phyloP scores from a whole-genome alignment of 108 stramenopile species.

The Aurantiochytrium sp. region DNA sequence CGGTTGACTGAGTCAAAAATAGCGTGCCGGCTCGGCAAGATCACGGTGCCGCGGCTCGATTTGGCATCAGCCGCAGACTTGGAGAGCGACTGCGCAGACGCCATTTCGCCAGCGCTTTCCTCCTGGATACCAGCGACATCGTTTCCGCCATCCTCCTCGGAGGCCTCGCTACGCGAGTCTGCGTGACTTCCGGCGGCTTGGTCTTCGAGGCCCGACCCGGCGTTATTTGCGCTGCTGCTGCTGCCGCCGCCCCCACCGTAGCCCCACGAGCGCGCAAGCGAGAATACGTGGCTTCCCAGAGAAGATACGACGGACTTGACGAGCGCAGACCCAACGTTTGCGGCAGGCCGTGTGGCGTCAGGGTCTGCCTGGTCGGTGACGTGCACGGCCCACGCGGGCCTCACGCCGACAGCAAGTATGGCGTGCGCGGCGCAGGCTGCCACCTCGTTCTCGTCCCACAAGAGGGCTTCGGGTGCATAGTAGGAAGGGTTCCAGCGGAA shows the following conservation, averaged over 20 bases:
- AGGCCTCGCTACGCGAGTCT: background rate
- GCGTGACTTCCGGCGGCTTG: background rate
- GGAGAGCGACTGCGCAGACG: too few relatives aligned
- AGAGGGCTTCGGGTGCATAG: background rate
- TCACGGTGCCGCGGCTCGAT: background rate
- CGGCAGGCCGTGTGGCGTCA: background rate
- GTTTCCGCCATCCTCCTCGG: too few relatives aligned
- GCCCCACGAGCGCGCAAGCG: background rate
- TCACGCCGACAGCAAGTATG: background rate
- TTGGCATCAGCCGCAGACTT: background rate
- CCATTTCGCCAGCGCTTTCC: too few relatives aligned
- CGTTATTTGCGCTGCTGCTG: too few relatives aligned
- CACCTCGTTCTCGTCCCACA: background rate
- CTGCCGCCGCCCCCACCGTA: background rate
- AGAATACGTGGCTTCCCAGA: background rate
- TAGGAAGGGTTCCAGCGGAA: background rate
- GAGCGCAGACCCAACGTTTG: background rate
- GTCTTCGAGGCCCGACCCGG: too few relatives aligned
- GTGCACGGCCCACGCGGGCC: background rate
- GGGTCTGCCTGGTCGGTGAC: background rate
- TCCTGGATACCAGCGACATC: too few relatives aligned
- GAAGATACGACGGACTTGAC: background rate
- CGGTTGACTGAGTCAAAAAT: constrained; percentile 2
- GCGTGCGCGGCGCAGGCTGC: background rate
- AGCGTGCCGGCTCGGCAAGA: background rate